These are phyloP conservation scores for Cordyceps militaris DNA, from an alignment of 2,329 filamentous ascomycete species.

Conservation along the genomic window DNA sequence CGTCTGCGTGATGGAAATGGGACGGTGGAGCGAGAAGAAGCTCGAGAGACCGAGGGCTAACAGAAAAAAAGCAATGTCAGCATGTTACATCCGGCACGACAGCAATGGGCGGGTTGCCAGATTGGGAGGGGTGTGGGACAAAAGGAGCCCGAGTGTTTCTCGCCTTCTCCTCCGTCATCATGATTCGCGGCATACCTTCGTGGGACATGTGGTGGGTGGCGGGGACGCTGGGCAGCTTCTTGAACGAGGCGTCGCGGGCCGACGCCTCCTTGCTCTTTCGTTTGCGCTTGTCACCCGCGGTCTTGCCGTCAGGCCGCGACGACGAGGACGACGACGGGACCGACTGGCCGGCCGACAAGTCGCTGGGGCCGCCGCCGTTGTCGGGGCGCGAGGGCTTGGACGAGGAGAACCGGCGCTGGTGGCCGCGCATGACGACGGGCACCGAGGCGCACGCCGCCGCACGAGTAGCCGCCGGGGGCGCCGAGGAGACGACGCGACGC, in stretches of 20 bases:
- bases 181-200: constrained; percentile 43
- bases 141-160: background rate
- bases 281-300: constrained; percentile 47
- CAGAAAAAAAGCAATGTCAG: constrained; percentile 15
- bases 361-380: constrained; percentile 48
- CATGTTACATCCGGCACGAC: background rate
- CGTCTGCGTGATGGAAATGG: constrained; percentile 79
- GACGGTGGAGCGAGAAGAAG: constrained; percentile 94
- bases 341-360: constrained; percentile 41
- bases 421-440: constrained; percentile 32
- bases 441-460: constrained; percentile 29
- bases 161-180: background rate
- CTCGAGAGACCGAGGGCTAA: constrained; percentile 79
- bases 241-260: constrained; percentile 38
- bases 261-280: constrained; percentile 49
- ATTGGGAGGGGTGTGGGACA: background rate
- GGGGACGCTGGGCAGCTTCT: constrained; percentile 64
- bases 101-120: background rate
- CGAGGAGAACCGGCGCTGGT: constrained; percentile 52
- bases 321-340: constrained; percentile 42
- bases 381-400: constrained; percentile 58
- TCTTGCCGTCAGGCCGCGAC: constrained; percentile 36
- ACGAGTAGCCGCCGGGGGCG: constrained; percentile 36
- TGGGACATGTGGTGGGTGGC: constrained; percentile 66
- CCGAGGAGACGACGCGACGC: constrained; percentile 45